Conservation (phyloP, 2,329 filamentous ascomycete genomes). For the Chaetothyriales sp. region DNA sequence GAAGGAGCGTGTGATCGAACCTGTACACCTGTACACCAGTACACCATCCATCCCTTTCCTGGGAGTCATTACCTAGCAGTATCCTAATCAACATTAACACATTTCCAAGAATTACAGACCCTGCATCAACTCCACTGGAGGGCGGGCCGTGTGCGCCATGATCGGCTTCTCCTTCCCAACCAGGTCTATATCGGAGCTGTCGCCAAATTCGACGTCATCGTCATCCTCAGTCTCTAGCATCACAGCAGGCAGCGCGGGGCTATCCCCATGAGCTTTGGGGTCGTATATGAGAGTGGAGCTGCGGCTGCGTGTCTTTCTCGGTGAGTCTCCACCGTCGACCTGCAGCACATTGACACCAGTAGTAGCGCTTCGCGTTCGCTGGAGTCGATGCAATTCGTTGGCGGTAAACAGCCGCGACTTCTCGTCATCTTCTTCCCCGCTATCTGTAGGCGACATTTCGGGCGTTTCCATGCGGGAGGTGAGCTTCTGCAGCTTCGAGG, state of each 20-base stretch:
- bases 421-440: slow-evolving; percentile 6
- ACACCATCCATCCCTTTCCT: too few relatives aligned
- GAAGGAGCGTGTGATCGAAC: neutral
- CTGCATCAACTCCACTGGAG: slow-evolving; percentile 43
- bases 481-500: slow-evolving; percentile 39
- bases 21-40: too few relatives aligned
- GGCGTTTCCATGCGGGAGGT: slow-evolving; percentile 23
- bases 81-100: neutral
- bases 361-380: slow-evolving; percentile 1
- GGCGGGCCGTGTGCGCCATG: slow-evolving; percentile 38
- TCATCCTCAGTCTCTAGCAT: slow-evolving; percentile 45
- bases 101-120: neutral
- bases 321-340: slow-evolving; percentile 5
- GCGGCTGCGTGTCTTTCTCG: slow-evolving; percentile 28
- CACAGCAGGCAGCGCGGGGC: slow-evolving; percentile 45
- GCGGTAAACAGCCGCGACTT: slow-evolving; percentile 9
- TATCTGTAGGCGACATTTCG: neutral
- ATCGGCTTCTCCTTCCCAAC: slow-evolving; percentile 30
- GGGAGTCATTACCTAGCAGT: neutral
- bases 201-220: slow-evolving; percentile 30
- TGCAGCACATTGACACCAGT: slow-evolving; percentile 8
- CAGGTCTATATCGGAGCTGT: slow-evolving; percentile 15
- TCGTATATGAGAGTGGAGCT: slow-evolving; percentile 49
- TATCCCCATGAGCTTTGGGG: slow-evolving; percentile 46
- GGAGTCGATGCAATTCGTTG: slow-evolving; percentile 4